Base-by-base conservation (phyloP, 2,329 filamentous ascomycete species). In the Arthroderma sp. region DNA sequence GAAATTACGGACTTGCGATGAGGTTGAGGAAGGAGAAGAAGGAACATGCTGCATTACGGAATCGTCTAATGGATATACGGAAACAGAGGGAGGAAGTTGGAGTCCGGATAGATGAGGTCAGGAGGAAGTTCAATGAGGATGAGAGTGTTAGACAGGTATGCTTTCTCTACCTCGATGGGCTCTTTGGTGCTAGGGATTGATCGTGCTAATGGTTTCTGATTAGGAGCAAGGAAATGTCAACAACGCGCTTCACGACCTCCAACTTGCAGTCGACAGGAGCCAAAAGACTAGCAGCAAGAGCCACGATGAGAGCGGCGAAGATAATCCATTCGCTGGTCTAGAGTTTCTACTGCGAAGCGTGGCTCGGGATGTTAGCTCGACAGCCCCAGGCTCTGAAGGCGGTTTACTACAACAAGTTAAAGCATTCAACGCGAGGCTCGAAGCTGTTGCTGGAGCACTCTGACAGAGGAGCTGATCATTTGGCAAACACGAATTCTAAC, bases 51-150 rank as follows among this genome's bases (percentile, higher is more conserved):
- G 60, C 65, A 31, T 50, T 73, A 42, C 65, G 72, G 29, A 66
- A 61, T 36, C 65, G 69, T 32, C 64, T 74, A 40, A 59, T 74
- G 31, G 61, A 61, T 15, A 50, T 74, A n/a, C 66, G 72, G 41
- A 64, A 62, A 41, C 62, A 68, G 52, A 62, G 72, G 45, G 68
- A 74, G 47, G 64, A 66, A 22, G 54, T 75, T 40, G 70, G 69
- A 4, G 50, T 75, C 45, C 63, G 65, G 45, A 70, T 68, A 53
- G 73, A 76, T 52, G 65, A 66, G 11, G 63, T 74, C 52, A 57
- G 68, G 50, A 55, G 55, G 50, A 61, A 57, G 49, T 64, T 68
- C 49, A 56, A 57, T 36, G 61, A 64, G 42, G 59, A 62, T 47
- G 66, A 68, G 49, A 55, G 52, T 32, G 54, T 53, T 6, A 60